A percentile compares a stretch with the other conserved stretches of the same genome.
phyloP scores from a whole-genome alignment of 257 asterid species.

The Fraxinus excelsior region DNA sequence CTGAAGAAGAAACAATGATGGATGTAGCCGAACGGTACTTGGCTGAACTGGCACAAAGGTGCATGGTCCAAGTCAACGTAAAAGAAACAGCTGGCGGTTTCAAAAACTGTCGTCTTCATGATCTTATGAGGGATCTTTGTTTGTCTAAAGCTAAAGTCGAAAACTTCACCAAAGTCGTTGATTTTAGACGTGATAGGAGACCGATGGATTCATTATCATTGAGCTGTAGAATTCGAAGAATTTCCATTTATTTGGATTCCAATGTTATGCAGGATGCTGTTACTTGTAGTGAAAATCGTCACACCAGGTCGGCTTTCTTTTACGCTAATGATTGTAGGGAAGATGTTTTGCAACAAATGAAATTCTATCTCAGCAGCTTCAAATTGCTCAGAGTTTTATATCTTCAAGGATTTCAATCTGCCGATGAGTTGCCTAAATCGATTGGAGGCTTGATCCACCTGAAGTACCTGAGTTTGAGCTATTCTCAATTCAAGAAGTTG shows the following conservation, averaged over 20 bases:
- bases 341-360: conserved; percentile 19
- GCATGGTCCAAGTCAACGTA: conserved; percentile 42
- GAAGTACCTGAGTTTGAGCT: conserved; percentile 41
- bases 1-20: conserved; percentile 44
- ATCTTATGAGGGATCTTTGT: conserved; percentile 47
- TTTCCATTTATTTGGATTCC: conserved; percentile 34
- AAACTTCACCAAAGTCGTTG: conserved; percentile 35
- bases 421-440: conserved; percentile 21
- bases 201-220: conserved; percentile 15
- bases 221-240: conserved; percentile 17
- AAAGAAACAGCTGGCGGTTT: conserved; percentile 45
- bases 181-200: conserved; percentile 24
- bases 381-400: conserved; percentile 30
- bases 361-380: conserved; percentile 16
- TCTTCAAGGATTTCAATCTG: conserved; percentile 31
- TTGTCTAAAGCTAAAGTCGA: conserved; percentile 35
- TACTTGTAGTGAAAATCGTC: conserved; percentile 15
- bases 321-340: conserved; percentile 35
- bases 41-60: conserved; percentile 42
- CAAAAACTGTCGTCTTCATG: conserved; percentile 41
- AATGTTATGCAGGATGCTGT: background rate
- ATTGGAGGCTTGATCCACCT: conserved; percentile 35
- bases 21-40: conserved; percentile 41
- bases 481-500: conserved; percentile 39
- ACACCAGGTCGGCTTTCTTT: conserved; percentile 39